Conservation (phyloP, 768 basidiomycete species). For the Tricholoma saponaceum region DNA sequence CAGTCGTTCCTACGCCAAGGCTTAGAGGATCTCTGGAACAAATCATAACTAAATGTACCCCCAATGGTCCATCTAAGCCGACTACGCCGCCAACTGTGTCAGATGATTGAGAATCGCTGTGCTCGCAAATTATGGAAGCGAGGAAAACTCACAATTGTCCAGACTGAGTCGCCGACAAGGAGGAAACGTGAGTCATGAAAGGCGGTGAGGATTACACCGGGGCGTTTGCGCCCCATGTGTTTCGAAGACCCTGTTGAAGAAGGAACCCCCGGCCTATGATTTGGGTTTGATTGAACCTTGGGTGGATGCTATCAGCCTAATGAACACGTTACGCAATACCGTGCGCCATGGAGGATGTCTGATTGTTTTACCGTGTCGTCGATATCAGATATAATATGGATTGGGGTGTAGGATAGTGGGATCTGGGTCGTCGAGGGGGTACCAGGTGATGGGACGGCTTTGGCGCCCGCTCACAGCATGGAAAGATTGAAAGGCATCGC, state of each 20-base stretch:
- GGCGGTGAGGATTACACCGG: slow-evolving; percentile 69
- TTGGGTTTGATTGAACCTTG: slow-evolving; percentile 74
- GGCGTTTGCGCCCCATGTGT: slow-evolving; percentile 83
- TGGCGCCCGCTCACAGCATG: neutral
- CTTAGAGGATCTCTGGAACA: too few relatives aligned
- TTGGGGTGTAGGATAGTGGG: slow-evolving; percentile 54
- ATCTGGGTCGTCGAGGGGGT: slow-evolving; percentile 30
- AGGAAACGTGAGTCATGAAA: slow-evolving; percentile 77
- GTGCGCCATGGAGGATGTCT: too few relatives aligned
- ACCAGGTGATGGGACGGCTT: neutral
- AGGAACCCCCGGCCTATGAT: slow-evolving; percentile 79
- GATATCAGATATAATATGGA: slow-evolving; percentile 91
- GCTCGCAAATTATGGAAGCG: too few relatives aligned
- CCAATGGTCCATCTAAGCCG: too few relatives aligned
- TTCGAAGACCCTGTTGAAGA: slow-evolving; percentile 80
- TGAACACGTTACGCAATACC: too few relatives aligned
- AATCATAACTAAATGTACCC: too few relatives aligned
- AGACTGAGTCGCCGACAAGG: slow-evolving; percentile 87
- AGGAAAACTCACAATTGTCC: too few relatives aligned
- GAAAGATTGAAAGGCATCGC: too few relatives aligned
- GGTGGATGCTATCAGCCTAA: neutral
- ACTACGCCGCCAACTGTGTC: too few relatives aligned
- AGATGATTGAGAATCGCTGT: too few relatives aligned
- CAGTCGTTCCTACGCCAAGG: too few relatives aligned
- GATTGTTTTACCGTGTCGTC: slow-evolving; percentile 90